Conservation (phyloP, 1,284 basidiomycete species). For the Kwoniella shivajii region DNA sequence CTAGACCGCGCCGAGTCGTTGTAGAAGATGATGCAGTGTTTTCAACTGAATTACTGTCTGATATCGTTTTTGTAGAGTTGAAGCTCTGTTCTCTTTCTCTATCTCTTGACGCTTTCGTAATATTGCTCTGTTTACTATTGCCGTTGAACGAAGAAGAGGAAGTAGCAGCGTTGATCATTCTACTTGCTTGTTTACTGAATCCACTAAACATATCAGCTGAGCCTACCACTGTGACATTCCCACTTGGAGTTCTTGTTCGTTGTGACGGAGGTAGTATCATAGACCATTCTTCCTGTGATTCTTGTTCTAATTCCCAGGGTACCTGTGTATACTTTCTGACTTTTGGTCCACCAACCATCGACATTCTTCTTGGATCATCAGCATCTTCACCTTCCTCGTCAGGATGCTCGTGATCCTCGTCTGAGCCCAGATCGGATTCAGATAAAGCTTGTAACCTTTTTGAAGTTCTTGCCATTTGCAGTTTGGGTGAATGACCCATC, state of each 20-base stretch:
- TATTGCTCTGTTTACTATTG: not conserved
- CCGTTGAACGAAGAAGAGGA: not conserved
- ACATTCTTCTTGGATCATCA: slow-evolving; percentile 16
- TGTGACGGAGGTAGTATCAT: not conserved
- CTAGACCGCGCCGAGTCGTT: slow-evolving; percentile 8
- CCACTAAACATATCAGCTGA: slow-evolving; percentile 17
- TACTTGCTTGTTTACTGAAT: slow-evolving; percentile 15
- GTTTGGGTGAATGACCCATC: slow-evolving; percentile 7
- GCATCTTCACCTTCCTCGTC: slow-evolving; percentile 11
- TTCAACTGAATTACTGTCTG: not conserved
- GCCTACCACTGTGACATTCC: not conserved
- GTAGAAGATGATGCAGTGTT: too few relatives aligned
- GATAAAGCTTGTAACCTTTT: slow-evolving; percentile 1
- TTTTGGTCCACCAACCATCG: slow-evolving; percentile 26
- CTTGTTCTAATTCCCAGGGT: slow-evolving; percentile 19
- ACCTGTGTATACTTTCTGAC: slow-evolving; percentile 21
- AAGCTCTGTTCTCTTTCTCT: not conserved
- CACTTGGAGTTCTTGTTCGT: not conserved
- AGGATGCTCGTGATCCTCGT: not conserved
- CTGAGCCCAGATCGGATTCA: not conserved
- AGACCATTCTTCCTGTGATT: not conserved
- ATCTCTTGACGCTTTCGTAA: not conserved
- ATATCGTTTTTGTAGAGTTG: not conserved
- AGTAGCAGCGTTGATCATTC: slow-evolving; percentile 16
- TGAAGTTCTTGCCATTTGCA: not conserved